A percentile compares a stretch with the other conserved stretches of the same genome.
phyloP scores from a whole-genome alignment of 208 protist genomes.

The Endotrypanum monterogeii region DNA sequence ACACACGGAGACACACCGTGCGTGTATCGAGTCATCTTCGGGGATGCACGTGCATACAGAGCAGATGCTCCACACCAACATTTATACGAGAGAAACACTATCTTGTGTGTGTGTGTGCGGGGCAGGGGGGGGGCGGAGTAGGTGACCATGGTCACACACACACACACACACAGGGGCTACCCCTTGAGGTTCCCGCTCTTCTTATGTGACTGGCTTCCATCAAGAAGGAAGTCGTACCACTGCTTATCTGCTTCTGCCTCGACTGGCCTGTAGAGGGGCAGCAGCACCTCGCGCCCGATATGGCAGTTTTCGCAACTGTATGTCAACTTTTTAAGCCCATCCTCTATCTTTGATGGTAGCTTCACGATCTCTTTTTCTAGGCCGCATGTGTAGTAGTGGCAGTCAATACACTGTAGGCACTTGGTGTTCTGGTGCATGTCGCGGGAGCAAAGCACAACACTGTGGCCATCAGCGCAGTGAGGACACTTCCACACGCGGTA shows the following conservation, averaged over 20 bases:
- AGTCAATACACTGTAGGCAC: conserved; percentile 88
- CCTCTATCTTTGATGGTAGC: conserved; percentile 80
- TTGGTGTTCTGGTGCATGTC: conserved; percentile 81
- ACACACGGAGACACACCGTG: too few species aligned
- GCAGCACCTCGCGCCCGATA: conserved; percentile 69
- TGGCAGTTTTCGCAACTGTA: conserved; percentile 85
- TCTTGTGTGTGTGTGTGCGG: not conserved
- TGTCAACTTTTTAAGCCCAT: conserved; percentile 76
- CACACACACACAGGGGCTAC: conserved; percentile 25
- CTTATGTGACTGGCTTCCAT: conserved; percentile 62
- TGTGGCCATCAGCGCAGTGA: conserved; percentile 53
- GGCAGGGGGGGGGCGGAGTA: not conserved
- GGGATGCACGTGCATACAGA: not conserved
- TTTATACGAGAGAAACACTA: too few species aligned
- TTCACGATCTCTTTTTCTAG: conserved; percentile 75
- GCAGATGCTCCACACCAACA: not conserved
- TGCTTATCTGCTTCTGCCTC: conserved; percentile 62
- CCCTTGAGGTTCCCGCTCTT: conserved; percentile 56
- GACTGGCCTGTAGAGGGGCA: conserved; percentile 78
- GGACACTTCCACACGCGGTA: conserved; percentile 86
- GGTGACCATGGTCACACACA: not conserved
- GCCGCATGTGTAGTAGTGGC: conserved; percentile 84
- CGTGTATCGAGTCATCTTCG: not conserved
- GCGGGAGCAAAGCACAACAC: conserved; percentile 69
- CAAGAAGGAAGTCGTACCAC: conserved; percentile 84